Base-by-base conservation (phyloP, 176 grass and related monocot genomes). In the Eleusine indica region DNA sequence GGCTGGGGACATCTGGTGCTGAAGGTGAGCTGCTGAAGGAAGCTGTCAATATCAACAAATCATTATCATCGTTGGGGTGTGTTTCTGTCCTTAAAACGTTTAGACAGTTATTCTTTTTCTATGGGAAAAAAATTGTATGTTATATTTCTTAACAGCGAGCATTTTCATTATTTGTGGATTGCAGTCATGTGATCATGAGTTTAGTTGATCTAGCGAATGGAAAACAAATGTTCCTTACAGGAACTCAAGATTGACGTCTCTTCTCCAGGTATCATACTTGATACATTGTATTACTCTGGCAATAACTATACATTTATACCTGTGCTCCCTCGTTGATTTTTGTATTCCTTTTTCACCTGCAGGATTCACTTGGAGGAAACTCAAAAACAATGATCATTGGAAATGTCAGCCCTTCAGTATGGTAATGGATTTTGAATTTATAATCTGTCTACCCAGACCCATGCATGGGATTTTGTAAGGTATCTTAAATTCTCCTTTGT, bases 361-460 rank as follows among this genome's bases (percentile, higher is more conserved):
- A 98, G 96, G 96, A 98, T 84, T 98, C 96, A 47, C 89, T 98
- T 76, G 96, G 96, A 64, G 96, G 96, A 48, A 98, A 98, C 86
- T 95, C 96, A 28, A 98, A 98, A 87, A 98, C 96, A 38, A 98
- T 98, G 96, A 95, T 98, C 41, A 95, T 98, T 74, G 96, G 93
- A 80, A 98, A 98, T 66, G 74, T 98, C 82, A 98, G 96, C 85
- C 91, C 96, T 89, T 98, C 96, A 58, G 73, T 90, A 58, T 95
- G 93, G 96, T 98, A 94, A 66, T 77, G 28, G 65, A 22, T 65
- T 77, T 49, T 79, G 37, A 35, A 70, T 32, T 70, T 74, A 41
- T 30, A 19, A 62, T 30, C 0, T 7, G 61, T 56, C 37, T 73
- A 68, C 78, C 16, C 58, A 69, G 19, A 40, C 54, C 18, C 66